Percentiles rank a stretch among this genome's conserved stretches.
phyloP scores from a whole-genome alignment of 768 basidiomycete species.

The Collybiopsis luxurians region DNA sequence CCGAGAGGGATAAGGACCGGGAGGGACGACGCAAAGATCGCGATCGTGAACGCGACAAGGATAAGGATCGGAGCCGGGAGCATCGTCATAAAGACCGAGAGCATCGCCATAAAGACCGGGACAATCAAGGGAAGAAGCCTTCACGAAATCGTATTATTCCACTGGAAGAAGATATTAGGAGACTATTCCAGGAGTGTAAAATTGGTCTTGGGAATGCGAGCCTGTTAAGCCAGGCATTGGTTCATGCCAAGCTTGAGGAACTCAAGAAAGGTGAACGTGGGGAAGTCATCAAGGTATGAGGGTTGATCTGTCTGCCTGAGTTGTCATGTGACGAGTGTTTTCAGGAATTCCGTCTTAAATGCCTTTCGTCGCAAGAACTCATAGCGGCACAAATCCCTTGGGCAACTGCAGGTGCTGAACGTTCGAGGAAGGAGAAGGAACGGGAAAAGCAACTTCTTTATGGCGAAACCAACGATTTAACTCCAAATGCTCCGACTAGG shows the following conservation, averaged over 20 bases:
- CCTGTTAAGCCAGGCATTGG: conserved; percentile 68
- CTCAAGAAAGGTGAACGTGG: conserved; percentile 5
- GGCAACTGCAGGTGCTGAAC: conserved; percentile 82
- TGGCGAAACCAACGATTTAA: neutral
- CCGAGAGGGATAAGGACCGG: conserved; percentile 23
- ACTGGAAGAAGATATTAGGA: conserved; percentile 79
- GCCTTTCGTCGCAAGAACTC: conserved; percentile 79
- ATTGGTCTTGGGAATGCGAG: conserved; percentile 81
- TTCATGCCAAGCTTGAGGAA: conserved; percentile 68
- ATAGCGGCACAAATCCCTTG: conserved; percentile 87
- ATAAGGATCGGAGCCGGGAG: neutral
- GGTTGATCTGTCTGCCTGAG: too few relatives aligned
- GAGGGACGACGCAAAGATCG: conserved; percentile 21
- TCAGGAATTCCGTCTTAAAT: conserved; percentile 83
- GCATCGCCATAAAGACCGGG: neutral
- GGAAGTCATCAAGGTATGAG: conserved; percentile 68
- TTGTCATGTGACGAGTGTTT: too few relatives aligned
- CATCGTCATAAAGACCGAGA: neutral
- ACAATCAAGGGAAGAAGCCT: conserved; percentile 16
- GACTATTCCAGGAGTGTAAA: conserved; percentile 82
- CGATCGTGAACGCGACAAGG: conserved; percentile 15
- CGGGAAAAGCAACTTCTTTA: conserved; percentile 11
- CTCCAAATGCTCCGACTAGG: conserved; percentile 5
- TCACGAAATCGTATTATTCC: conserved; percentile 48
- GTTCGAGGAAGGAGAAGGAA: conserved; percentile 45